Evolutionary conservation across 768 basidiomycete species (phyloP).

Genomic region (Termitomyces sp.): DNA sequence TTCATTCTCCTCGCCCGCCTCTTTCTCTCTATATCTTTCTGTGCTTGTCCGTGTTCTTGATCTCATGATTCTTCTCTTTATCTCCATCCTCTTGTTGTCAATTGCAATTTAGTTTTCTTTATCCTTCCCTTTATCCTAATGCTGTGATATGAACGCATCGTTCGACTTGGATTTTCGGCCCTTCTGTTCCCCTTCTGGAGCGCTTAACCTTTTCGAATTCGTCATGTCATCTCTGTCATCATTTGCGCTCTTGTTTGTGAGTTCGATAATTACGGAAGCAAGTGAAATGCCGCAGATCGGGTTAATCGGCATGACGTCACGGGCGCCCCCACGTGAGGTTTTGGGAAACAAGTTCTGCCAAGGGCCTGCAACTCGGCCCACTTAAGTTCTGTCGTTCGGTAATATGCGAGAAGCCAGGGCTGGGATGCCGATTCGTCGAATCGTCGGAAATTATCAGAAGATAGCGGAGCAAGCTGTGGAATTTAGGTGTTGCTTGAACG

Average conservation of each 20-base stretch:
- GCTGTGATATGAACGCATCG: background rate
- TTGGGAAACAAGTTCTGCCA: no score
- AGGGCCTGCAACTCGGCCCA: background rate
- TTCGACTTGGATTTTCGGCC: background rate
- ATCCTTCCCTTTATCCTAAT: background rate
- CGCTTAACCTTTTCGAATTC: background rate
- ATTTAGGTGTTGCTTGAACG: no score
- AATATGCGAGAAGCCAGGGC: no score
- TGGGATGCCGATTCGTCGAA: no score
- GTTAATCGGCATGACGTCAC: background rate
- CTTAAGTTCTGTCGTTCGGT: no score
- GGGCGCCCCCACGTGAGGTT: background rate
- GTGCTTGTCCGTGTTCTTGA: background rate
- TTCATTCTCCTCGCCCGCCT: background rate
- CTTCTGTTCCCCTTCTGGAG: background rate
- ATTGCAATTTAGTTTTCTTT: conserved; percentile 3
- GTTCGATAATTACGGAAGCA: background rate
- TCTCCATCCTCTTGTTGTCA: background rate
- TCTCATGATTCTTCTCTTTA: background rate
- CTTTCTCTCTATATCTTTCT: background rate
- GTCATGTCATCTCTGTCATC: background rate
- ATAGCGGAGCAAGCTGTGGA: no score
- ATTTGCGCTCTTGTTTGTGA: background rate
- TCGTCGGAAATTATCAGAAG: no score
- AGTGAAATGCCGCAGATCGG: background rate